A percentile compares a stretch with the other conserved stretches of the same genome.
Conservation (phyloP, 2,329 filamentous ascomycete species). For the Epichloe glyceriae region DNA sequence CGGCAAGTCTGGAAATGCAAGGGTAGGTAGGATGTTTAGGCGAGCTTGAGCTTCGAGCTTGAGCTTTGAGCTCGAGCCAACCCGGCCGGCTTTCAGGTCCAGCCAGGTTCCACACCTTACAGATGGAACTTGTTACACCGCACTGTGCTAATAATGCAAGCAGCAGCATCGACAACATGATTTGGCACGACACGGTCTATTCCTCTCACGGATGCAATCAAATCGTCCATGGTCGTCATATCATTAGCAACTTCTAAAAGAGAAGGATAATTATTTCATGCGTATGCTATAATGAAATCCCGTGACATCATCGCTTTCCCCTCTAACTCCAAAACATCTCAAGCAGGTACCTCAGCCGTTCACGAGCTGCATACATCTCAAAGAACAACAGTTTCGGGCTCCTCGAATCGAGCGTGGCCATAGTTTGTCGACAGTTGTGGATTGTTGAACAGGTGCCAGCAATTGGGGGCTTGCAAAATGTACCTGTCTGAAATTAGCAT, state of each 20-base stretch:
- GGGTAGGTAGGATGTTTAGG: neutral
- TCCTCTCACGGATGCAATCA: no score
- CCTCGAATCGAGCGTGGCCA: conserved; percentile 26
- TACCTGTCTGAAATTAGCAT: conserved; percentile 31
- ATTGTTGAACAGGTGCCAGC: conserved; percentile 57
- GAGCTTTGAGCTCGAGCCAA: no score
- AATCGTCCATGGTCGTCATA: neutral
- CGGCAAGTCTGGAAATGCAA: no score
- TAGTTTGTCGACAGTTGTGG: conserved; percentile 25
- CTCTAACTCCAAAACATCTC: neutral
- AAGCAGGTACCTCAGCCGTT: neutral
- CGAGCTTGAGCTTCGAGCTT: neutral
- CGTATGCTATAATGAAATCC: neutral
- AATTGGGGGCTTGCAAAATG: conserved; percentile 61
- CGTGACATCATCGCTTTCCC: neutral
- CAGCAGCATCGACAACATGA: no score
- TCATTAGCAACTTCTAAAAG: neutral
- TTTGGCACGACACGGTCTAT: no score
- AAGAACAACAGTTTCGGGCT: conserved; percentile 15
- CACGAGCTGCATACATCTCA: neutral
- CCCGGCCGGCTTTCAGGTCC: neutral
- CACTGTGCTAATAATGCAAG: no score
- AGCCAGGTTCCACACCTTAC: neutral
- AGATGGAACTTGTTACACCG: no score
- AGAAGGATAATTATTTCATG: neutral